phyloP scores from a whole-genome alignment of 2,329 filamentous ascomycete species.

The Penicillium sp. region DNA sequence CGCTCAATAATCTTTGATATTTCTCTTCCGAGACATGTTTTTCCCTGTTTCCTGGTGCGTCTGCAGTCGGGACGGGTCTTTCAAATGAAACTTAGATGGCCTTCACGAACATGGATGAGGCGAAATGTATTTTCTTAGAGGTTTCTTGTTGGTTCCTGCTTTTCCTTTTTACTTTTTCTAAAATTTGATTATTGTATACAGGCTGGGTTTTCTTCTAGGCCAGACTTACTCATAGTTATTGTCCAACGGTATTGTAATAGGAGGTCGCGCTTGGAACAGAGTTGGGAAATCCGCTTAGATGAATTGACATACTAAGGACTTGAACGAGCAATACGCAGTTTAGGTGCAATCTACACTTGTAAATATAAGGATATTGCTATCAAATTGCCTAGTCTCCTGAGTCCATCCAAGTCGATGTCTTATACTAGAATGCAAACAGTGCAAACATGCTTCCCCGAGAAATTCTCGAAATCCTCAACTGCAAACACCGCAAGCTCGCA shows the following conservation, averaged over 20 bases:
- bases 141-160: constrained; percentile 2
- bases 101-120: constrained; percentile 28
- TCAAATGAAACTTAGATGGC: constrained; percentile 24
- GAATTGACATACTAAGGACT: neutral
- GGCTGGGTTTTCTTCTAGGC: constrained; percentile 6
- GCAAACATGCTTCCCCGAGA: constrained; percentile 24
- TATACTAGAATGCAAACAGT: constrained; percentile 28
- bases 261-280: neutral
- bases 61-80: neutral
- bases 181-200: neutral
- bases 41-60: neutral
- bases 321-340: neutral
- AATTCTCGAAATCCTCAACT: constrained; percentile 29
- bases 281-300: neutral
- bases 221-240: neutral
- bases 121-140: constrained; percentile 20
- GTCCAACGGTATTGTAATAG: no score
- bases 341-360: neutral
- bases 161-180: constrained; percentile 2
- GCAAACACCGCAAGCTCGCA: constrained; percentile 7
- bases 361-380: neutral
- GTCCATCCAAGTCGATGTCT: neutral
- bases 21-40: neutral
- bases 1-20: constrained; percentile 5
- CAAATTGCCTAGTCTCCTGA: neutral